These are phyloP conservation scores for Echinochloa phyllopogon DNA, from an alignment of 176 grass and related monocot species.

Conservation along the genomic window DNA sequence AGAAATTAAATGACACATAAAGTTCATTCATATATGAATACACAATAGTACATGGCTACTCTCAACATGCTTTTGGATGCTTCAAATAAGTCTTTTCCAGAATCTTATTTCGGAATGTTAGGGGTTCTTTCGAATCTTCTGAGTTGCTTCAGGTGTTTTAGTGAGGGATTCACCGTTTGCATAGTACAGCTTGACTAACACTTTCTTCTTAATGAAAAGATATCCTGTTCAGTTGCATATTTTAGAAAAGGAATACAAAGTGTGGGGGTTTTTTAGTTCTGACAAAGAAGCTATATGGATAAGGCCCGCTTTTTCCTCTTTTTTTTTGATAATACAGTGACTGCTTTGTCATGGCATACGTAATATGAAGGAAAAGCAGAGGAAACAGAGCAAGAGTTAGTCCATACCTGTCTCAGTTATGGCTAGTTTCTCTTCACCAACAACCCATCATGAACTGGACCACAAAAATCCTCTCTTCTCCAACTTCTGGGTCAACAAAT, in stretches of 20 bases:
- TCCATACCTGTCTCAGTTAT: not conserved
- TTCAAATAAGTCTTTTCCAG: too few species aligned
- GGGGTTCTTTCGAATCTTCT: too few species aligned
- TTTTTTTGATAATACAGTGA: not conserved
- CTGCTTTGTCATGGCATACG: slow-evolving; percentile 12
- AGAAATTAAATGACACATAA: too few species aligned
- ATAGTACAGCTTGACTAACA: not conserved
- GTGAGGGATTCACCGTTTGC: not conserved
- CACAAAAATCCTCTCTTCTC: not conserved
- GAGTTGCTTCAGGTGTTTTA: too few species aligned
- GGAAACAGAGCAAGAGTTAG: not conserved
- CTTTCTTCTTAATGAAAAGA: not conserved
- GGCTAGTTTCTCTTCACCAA: slow-evolving; percentile 28
- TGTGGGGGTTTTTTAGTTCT: too few species aligned
- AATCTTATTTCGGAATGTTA: too few species aligned
- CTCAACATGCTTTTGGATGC: too few species aligned
- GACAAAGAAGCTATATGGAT: too few species aligned
- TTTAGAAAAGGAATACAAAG: not conserved
- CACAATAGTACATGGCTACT: too few species aligned
- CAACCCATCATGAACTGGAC: slow-evolving; percentile 6
- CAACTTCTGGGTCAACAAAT: slow-evolving; percentile 26
- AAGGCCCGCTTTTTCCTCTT: too few species aligned
- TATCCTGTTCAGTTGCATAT: not conserved
- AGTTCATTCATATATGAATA: too few species aligned
- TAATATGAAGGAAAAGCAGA: not conserved